Base-by-base conservation (phyloP, 257 asterid genomes). In the Solanum bukasovii region DNA sequence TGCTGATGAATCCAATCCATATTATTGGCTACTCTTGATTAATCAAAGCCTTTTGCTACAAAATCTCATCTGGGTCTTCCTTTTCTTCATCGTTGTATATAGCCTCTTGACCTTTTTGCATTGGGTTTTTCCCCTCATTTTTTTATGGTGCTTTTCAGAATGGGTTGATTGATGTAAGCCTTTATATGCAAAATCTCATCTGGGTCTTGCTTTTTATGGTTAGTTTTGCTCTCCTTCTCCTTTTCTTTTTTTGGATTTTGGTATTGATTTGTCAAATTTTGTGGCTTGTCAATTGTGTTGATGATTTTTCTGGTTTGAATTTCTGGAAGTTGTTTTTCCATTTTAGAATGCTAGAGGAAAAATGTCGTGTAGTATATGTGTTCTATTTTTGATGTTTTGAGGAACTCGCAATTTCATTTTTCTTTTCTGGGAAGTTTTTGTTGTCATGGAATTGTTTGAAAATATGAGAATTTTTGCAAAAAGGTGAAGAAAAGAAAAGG, bases 81-180 rank as follows among this genome's bases (percentile, higher is more conserved):
- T 78, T 85, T 89, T 87, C 92, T 90, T 89, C 95, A 92, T 92
- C 81, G 88, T 92, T 92, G 44, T 46, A 46, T 46, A 46, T 46
- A 46, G 7, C 1, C 34, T 78, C 29, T 78, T 78, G 9, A 42
- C 84, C 23, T 79, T 85, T 35, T 82, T 29, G 12, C 2, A 25
- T 74, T 68, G 34, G 20, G 20, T 1, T 68, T 68, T 68, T 25
- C 12, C 20, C 79, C 67, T 35, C 27, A 79, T 14, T 7, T 79
- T 44, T 79, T 78, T n/a, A 78, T 77, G 38, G 23, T 40, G 61
- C 59, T 40, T 25, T 85, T 72, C 21, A 21, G n/a, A 65, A 85
- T 83, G 44, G 20, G 86, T 85, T 83, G 84, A 78, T 78, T 78
- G 31, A 18, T 40, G 23, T 67, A 75, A 75, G 83, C 56, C 42